A percentile compares a stretch with the other conserved stretches of the same genome.
Conservation (phyloP, 1,139 yeast genomes). For the Pichia sp. region DNA sequence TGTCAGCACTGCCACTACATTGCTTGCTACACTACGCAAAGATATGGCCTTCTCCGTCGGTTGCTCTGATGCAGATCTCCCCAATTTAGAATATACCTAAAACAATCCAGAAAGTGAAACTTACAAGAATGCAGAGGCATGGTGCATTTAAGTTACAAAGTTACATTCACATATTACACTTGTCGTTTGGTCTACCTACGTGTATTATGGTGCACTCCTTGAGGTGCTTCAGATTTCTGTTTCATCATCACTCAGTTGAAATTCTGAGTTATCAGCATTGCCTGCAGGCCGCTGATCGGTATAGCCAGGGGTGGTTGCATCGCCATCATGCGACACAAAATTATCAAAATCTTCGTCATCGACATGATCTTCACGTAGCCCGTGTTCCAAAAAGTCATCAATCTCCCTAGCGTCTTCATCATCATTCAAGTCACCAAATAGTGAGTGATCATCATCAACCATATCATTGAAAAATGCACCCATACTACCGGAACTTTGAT, state of each 20-base stretch:
- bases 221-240: no score
- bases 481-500: constrained; percentile 32
- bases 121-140: no score
- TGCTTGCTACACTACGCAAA: no score
- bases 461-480: constrained; percentile 35
- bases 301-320: constrained; percentile 10
- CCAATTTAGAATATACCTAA: no score
- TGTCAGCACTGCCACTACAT: no score
- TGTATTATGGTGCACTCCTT: no score
- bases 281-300: constrained; percentile 2
- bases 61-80: no score
- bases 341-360: constrained; percentile 16
- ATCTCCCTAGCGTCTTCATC: constrained; percentile 41
- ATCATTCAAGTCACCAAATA: constrained; percentile 33
- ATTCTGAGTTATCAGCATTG: constrained; percentile 4
- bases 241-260: constrained; percentile 12
- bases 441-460: constrained; percentile 34
- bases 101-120: no score
- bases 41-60: no score
- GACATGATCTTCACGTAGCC: constrained; percentile 16
- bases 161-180: no score
- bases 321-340: constrained; percentile 8
- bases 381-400: constrained; percentile 26
- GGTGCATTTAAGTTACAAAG: no score
- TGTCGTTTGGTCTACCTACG: no score